phyloP scores from a whole-genome alignment of 345 rosid genomes.

The Dovyalis caffra region DNA sequence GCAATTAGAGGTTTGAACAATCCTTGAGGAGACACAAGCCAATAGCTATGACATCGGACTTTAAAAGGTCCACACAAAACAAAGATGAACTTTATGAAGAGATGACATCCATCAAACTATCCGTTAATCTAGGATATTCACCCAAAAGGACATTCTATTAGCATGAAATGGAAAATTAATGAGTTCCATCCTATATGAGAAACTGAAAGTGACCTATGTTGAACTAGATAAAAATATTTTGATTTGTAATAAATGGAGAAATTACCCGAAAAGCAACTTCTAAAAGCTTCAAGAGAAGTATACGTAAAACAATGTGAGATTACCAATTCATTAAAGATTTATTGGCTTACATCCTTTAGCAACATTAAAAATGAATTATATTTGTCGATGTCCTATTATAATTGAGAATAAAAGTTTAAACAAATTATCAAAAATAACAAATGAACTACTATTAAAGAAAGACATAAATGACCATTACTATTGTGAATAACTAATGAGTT shows the following conservation, averaged over 20 bases:
- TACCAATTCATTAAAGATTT: conserved; percentile 72
- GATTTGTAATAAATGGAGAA: too few species aligned
- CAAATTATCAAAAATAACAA: not conserved
- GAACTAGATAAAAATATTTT: not conserved
- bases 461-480: too few species aligned
- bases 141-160: conserved; percentile 73
- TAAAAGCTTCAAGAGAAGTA: conserved; percentile 61
- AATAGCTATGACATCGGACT: conserved; percentile 65
- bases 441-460: too few species aligned
- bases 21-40: conserved; percentile 57
- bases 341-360: conserved; percentile 88
- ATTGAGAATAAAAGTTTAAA: conserved; percentile 24
- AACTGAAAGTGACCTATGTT: not conserved
- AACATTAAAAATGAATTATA: conserved; percentile 55
- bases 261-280: conserved; percentile 85
- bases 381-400: conserved; percentile 56
- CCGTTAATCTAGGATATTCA: conserved; percentile 69
- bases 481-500: too few species aligned
- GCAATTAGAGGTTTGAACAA: conserved; percentile 61
- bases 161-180: not conserved
- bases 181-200: not conserved
- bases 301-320: conserved; percentile 43
- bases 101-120: conserved; percentile 79
- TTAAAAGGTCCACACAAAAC: conserved; percentile 78
- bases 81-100: conserved; percentile 79